Conservation (phyloP, 2,329 filamentous ascomycete species). For the Penicillium brasilianum region DNA sequence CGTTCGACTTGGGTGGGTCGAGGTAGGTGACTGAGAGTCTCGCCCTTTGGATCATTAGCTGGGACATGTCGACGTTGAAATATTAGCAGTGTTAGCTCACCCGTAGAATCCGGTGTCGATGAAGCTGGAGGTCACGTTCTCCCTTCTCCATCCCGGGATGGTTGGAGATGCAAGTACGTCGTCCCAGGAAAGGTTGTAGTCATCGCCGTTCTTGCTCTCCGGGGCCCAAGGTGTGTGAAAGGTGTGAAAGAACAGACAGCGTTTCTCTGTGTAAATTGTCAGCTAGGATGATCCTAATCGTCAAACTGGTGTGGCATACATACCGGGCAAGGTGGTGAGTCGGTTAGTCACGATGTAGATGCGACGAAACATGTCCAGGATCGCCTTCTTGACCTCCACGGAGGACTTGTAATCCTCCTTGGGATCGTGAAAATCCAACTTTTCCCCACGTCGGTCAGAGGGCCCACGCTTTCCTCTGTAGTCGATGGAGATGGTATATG, state of each 20-base stretch:
- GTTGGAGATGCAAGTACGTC: not conserved
- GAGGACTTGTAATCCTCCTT: not conserved
- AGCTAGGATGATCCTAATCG: not conserved
- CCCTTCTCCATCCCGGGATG: not conserved
- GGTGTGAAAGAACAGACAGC: not conserved
- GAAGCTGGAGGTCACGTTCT: not conserved
- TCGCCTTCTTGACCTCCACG: not conserved
- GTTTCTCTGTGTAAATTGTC: not conserved
- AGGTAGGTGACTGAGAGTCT: not conserved
- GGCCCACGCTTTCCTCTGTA: not conserved
- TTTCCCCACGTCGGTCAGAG: not conserved
- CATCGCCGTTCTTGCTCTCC: not conserved
- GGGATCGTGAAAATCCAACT: not conserved
- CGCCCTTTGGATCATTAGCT: not conserved
- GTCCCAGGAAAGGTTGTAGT: not conserved
- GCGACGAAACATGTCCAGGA: not conserved
- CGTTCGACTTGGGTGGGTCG: not conserved
- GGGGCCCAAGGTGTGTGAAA: not conserved
- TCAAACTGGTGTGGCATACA: not conserved
- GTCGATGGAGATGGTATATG: conserved; percentile 5
- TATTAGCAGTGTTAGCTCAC: not conserved
- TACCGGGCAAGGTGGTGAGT: not conserved
- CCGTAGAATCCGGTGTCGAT: conserved; percentile 4
- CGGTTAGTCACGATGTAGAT: not conserved
- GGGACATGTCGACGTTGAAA: too few species aligned